Conservation (phyloP, 805 yeast species). For the Wickerhamiella spandovensis region DNA sequence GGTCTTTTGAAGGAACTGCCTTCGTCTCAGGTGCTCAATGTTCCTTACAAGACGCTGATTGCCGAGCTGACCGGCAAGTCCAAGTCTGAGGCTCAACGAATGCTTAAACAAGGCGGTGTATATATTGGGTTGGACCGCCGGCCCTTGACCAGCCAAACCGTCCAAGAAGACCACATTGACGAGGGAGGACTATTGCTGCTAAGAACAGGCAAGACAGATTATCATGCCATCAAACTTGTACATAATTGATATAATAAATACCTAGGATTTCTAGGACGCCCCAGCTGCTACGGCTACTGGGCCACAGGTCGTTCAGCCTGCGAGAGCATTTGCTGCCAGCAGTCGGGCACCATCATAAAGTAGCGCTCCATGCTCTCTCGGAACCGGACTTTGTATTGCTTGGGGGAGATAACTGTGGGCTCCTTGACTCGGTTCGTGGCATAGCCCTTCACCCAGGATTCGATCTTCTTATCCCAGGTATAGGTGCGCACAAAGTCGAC, state of each 20-base stretch:
- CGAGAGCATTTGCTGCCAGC: conserved; percentile 20
- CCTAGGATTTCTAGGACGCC: background rate
- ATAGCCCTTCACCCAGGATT: conserved; percentile 96
- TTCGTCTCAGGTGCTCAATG: conserved; percentile 26
- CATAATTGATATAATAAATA: background rate
- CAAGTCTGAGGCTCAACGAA: conserved; percentile 42
- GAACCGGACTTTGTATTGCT: conserved; percentile 86
- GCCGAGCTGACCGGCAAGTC: conserved; percentile 30
- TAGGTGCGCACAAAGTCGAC: conserved; percentile 89
- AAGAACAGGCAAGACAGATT: conserved; percentile 55
- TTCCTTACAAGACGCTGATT: conserved; percentile 40
- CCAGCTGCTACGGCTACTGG: background rate
- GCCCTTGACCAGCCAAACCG: conserved; percentile 34
- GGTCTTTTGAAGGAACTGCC: conserved; percentile 34
- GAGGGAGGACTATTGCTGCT: conserved; percentile 46
- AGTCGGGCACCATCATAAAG: conserved; percentile 84
- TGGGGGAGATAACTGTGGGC: conserved; percentile 95
- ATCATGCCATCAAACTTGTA: conserved; percentile 21
- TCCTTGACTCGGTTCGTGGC: conserved; percentile 79
- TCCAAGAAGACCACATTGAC: conserved; percentile 37
- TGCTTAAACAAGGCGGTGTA: conserved; percentile 58
- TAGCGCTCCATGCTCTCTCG: conserved; percentile 97
- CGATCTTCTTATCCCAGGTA: conserved; percentile 97
- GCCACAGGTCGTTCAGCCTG: background rate
- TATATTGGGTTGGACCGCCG: conserved; percentile 53